phyloP scores from a whole-genome alignment of 1,284 basidiomycete genomes.

The Uromyces viciae-fabae region DNA sequence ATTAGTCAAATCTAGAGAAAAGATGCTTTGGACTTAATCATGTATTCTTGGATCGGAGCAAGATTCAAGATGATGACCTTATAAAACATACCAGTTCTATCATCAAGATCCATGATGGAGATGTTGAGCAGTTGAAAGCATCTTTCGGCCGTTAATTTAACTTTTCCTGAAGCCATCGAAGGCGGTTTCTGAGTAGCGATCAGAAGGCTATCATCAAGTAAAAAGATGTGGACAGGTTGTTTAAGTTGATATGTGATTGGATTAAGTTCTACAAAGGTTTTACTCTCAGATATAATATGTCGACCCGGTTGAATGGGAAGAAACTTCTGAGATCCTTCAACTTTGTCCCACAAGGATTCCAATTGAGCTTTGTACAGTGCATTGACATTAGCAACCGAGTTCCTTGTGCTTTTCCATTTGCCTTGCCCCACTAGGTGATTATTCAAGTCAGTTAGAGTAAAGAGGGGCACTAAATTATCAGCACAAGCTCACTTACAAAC shows the following conservation, averaged over 20 bases:
- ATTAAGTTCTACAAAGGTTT: conserved; percentile 79
- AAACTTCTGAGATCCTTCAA: conserved; percentile 96
- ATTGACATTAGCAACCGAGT: conserved; percentile 85
- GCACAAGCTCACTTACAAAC: conserved; percentile 52
- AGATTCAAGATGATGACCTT: neutral
- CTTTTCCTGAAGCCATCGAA: conserved; percentile 60
- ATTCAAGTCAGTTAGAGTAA: conserved; percentile 55
- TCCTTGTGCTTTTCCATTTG: conserved; percentile 62
- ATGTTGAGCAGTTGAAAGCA: conserved; percentile 91
- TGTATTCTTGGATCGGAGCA: too few relatives aligned
- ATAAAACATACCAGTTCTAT: conserved; percentile 62
- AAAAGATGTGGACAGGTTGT: conserved; percentile 78
- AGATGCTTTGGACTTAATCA: too few relatives aligned
- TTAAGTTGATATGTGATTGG: conserved; percentile 91
- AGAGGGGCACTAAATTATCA: neutral
- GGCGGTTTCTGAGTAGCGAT: conserved; percentile 63
- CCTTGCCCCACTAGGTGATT: conserved; percentile 55
- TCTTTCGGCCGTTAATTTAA: conserved; percentile 75
- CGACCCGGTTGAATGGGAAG: conserved; percentile 82
- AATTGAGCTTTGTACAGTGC: conserved; percentile 91
- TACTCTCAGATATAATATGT: conserved; percentile 82
- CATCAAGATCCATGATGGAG: conserved; percentile 89
- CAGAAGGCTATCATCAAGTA: conserved; percentile 85
- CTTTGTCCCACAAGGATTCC: conserved; percentile 79
- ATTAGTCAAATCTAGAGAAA: conserved; percentile 69